Conservation (phyloP, 257 asterid species). For the Forsythia viridissima region DNA sequence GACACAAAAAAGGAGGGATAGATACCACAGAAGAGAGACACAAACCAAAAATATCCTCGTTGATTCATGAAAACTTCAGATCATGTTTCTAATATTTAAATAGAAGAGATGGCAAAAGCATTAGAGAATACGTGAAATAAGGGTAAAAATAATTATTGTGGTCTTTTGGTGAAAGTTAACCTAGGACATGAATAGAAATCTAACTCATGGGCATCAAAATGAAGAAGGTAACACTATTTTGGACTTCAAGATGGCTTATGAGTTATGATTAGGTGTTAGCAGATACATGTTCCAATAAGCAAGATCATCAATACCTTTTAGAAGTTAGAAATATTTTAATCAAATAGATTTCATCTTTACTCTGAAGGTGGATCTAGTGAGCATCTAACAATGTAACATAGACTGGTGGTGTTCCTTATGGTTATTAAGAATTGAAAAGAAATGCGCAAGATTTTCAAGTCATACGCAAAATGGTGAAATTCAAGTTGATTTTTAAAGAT, state of each 20-base stretch:
- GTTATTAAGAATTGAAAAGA: neutral
- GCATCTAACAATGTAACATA: neutral
- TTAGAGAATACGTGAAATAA: neutral
- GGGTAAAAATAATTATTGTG: neutral
- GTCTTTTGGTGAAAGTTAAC: neutral
- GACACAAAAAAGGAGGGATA: neutral
- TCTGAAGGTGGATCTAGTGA: neutral
- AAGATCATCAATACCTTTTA: neutral
- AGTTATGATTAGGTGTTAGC: neutral
- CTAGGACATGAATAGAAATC: neutral
- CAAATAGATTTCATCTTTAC: neutral
- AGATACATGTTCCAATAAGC: neutral
- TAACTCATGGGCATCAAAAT: neutral
- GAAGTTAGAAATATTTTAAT: neutral
- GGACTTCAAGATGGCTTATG: neutral
- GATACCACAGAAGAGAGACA: conserved; percentile 3
- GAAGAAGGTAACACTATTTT: neutral
- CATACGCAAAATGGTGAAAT: neutral
- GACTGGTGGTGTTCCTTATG: neutral
- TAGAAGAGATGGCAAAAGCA: neutral
- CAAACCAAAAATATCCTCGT: neutral
- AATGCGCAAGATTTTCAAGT: neutral
- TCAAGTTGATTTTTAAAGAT: neutral
- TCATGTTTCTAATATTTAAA: neutral
- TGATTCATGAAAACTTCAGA: neutral